Percentiles rank a stretch among this genome's conserved stretches.
Conservation (phyloP, 805 yeast species). For the Clavispora carvajalis region DNA sequence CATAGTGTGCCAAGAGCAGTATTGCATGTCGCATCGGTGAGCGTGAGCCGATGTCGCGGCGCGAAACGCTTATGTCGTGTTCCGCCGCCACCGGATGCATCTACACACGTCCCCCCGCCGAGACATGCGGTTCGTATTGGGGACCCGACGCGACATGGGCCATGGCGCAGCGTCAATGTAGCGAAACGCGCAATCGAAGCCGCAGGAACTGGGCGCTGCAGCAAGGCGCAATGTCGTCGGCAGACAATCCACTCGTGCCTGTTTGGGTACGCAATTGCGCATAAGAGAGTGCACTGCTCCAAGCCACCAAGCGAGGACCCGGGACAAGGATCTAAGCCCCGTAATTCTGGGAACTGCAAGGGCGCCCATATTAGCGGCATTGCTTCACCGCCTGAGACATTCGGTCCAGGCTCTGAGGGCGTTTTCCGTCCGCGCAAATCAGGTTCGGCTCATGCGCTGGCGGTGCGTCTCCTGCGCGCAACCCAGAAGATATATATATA, state of each 20-base stretch:
- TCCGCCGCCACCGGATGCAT: too few species aligned
- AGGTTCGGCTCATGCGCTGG: background rate
- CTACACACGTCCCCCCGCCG: too few species aligned
- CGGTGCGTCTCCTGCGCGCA: slow-evolving; percentile 1
- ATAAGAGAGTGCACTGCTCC: background rate
- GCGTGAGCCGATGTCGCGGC: too few species aligned
- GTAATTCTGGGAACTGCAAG: too few species aligned
- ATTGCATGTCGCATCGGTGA: too few species aligned
- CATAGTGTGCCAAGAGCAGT: too few species aligned
- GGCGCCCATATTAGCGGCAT: too few species aligned
- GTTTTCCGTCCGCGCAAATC: background rate
- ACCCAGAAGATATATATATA: background rate
- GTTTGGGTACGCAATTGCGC: background rate
- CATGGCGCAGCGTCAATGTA: too few species aligned
- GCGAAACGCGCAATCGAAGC: background rate
- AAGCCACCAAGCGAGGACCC: background rate
- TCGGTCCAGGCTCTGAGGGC: background rate
- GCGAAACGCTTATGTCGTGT: too few species aligned
- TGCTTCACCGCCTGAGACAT: background rate
- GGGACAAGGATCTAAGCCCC: background rate
- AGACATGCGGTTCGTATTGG: too few species aligned
- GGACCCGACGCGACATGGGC: too few species aligned
- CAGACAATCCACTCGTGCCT: background rate
- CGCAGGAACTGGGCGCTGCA: background rate
- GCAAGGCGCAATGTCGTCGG: background rate